Evolutionary conservation across 164 flowering plant genomes (phyloP).

Genomic region (Santalum album): DNA sequence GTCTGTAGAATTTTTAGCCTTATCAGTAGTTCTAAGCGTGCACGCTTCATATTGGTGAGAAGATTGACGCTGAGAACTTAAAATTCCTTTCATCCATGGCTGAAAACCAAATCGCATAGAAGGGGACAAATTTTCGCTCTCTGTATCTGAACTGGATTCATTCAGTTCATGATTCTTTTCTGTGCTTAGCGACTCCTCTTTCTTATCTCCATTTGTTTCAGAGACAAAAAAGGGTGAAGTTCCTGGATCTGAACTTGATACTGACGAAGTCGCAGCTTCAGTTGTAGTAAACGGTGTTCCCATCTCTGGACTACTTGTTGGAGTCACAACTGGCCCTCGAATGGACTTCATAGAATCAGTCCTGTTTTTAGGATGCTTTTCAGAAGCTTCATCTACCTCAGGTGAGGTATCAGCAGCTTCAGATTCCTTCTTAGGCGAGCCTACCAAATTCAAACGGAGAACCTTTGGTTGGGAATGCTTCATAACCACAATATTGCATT

Average conservation of each 20-base stretch:
- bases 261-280: conserved; percentile 52
- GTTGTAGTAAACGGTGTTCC: conserved; percentile 47
- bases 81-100: conserved; percentile 47
- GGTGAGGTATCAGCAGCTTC: conserved; percentile 18
- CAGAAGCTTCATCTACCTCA: conserved; percentile 22
- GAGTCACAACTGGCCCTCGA: conserved; percentile 39
- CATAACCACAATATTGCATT: conserved; percentile 69
- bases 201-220: conserved; percentile 31
- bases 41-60: conserved; percentile 18
- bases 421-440: conserved; percentile 35
- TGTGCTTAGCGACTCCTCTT: conserved; percentile 18
- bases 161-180: conserved; percentile 20
- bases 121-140: conserved; percentile 29
- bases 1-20: conserved; percentile 17
- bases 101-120: conserved; percentile 43
- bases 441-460: conserved; percentile 61
- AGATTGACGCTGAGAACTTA: conserved; percentile 17
- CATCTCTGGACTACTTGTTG: conserved; percentile 46
- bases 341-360: conserved; percentile 19
- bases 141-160: conserved; percentile 38
- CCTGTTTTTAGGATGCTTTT: conserved; percentile 19
- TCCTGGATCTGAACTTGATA: conserved; percentile 51
- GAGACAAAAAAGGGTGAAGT: conserved; percentile 41
- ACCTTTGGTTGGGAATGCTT: conserved; percentile 62
- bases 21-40: conserved; percentile 15